Evolutionary conservation across 1,284 basidiomycete genomes (phyloP).

Genomic region (Irpex sp.): DNA sequence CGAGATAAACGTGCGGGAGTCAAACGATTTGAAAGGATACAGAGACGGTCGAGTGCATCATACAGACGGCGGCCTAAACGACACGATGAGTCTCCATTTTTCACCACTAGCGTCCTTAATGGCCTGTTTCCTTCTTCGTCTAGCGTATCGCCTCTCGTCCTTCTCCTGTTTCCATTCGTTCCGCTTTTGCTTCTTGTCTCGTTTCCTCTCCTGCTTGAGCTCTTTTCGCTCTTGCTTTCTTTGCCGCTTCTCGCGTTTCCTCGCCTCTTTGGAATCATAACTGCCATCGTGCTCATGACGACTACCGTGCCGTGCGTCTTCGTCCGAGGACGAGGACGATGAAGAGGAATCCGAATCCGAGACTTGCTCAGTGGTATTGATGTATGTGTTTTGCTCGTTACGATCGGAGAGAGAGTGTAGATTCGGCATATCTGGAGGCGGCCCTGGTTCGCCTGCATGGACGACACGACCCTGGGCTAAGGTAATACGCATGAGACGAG

Average conservation of each 20-base stretch:
- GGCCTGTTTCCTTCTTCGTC: not conserved
- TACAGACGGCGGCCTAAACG: not conserved
- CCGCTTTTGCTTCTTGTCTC: not conserved
- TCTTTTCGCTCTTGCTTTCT: not conserved
- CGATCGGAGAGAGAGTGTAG: not conserved
- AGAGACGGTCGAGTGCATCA: not conserved
- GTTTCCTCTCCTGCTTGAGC: not conserved
- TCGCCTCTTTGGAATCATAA: not conserved
- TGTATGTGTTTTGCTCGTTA: not conserved
- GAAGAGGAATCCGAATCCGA: not conserved
- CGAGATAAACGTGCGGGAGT: too few relatives aligned
- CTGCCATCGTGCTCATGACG: not conserved
- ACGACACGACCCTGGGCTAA: conserved; percentile 30
- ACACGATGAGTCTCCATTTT: conserved; percentile 2
- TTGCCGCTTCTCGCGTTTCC: not conserved
- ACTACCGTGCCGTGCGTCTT: not conserved
- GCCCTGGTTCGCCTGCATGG: conserved; percentile 20
- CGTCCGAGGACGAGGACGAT: not conserved
- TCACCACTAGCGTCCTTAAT: not conserved
- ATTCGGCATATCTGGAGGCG: not conserved
- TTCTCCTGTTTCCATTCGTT: not conserved
- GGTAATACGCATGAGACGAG: conserved; percentile 30
- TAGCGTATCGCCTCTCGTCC: not conserved
- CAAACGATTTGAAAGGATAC: too few relatives aligned
- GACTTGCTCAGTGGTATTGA: not conserved